These are phyloP conservation scores for Lathyrus aphaca DNA, from an alignment of 306 rosid species.

Conservation along the genomic window DNA sequence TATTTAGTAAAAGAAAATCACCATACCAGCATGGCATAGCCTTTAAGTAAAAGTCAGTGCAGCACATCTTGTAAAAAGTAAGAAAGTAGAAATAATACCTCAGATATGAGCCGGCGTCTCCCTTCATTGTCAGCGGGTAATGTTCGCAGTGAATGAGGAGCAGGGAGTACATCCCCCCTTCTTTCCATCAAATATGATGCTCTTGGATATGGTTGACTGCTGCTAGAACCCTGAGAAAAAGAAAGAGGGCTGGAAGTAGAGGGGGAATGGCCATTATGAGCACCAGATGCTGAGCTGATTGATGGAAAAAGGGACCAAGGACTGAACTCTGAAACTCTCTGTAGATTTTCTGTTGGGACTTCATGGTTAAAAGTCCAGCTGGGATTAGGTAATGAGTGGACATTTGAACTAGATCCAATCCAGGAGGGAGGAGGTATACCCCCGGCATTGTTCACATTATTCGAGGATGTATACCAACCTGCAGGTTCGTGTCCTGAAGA, in stretches of 20 bases:
- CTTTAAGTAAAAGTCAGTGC: slow-evolving; percentile 26
- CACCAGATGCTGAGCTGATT: slow-evolving; percentile 53
- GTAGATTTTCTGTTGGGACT: slow-evolving; percentile 58
- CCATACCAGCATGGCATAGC: slow-evolving; percentile 23
- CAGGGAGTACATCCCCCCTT: slow-evolving; percentile 58
- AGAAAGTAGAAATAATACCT: slow-evolving; percentile 54
- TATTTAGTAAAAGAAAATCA: slow-evolving; percentile 14
- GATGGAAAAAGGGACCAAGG: slow-evolving; percentile 83
- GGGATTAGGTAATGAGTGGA: slow-evolving; percentile 51
- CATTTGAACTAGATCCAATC: slow-evolving; percentile 61
- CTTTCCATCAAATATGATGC: slow-evolving; percentile 61
- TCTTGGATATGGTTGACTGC: slow-evolving; percentile 61
- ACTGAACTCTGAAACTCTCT: slow-evolving; percentile 60
- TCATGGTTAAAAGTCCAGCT: slow-evolving; percentile 58
- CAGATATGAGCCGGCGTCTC: slow-evolving; percentile 79
- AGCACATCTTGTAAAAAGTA: slow-evolving; percentile 21
- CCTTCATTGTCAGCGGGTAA: slow-evolving; percentile 78
- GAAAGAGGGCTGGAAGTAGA: slow-evolving; percentile 60
- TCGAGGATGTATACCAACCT: slow-evolving; percentile 55
- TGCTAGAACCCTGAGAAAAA: slow-evolving; percentile 56
- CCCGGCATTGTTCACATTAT: slow-evolving; percentile 54
- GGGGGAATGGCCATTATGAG: slow-evolving; percentile 57
- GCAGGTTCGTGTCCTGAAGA: slow-evolving; percentile 56
- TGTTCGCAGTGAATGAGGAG: slow-evolving; percentile 60
- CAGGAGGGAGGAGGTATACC: slow-evolving; percentile 62